Evolutionary conservation across 176 grass and related monocot species (phyloP).

Genomic region (Carex kokanica): DNA sequence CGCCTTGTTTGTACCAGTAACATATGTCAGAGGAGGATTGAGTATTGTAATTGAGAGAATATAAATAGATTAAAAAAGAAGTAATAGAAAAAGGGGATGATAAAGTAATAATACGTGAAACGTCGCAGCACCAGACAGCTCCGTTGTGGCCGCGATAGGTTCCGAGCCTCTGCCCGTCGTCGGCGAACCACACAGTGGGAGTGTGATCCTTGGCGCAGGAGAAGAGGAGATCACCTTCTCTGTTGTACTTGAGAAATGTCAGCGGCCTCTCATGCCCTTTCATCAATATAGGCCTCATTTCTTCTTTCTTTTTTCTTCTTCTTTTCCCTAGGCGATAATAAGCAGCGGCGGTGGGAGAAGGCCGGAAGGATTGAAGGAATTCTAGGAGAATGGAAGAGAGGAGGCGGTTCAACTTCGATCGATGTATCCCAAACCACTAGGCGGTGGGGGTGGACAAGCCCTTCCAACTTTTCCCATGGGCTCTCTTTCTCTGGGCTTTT

Average conservation of each 20-base stretch:
- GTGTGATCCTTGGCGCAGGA: constrained; percentile 95
- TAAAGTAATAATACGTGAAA: constrained; percentile 40
- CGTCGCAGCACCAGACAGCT: constrained; percentile 86
- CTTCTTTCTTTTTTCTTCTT: not conserved
- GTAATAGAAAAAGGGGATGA: not conserved
- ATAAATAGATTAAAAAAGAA: not conserved
- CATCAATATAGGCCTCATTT: constrained; percentile 93
- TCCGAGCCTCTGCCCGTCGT: constrained; percentile 73
- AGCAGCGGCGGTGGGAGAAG: not conserved
- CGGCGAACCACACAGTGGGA: constrained; percentile 80
- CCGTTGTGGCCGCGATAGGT: constrained; percentile 98
- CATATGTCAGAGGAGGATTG: not conserved
- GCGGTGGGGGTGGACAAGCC: no score
- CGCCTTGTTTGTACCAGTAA: constrained; percentile 22
- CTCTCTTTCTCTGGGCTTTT: not conserved
- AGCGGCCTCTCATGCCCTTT: constrained; percentile 91
- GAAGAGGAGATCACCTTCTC: constrained; percentile 88
- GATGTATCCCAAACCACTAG: not conserved
- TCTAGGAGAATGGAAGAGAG: not conserved
- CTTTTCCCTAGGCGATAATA: not conserved
- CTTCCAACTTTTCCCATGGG: not conserved
- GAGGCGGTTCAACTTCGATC: not conserved
- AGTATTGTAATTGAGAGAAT: not conserved
- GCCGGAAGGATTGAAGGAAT: no score
- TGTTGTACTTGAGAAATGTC: constrained; percentile 91